These are phyloP conservation scores for Clonostachys byssicola DNA, from an alignment of 2,329 filamentous ascomycete species.

Conservation along the genomic window DNA sequence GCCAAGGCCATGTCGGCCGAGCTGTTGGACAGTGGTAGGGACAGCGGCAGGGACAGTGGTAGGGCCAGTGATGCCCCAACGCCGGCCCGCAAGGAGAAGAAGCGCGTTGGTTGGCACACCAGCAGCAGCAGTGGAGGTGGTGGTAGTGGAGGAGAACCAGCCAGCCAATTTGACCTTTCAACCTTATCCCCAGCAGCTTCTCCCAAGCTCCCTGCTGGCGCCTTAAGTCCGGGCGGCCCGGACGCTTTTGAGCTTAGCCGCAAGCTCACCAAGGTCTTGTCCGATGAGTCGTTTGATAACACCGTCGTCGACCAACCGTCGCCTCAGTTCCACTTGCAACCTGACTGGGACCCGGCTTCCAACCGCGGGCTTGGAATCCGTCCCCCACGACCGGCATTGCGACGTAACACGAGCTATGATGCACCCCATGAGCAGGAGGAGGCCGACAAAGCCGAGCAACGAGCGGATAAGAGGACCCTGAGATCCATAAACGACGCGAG, in stretches of 20 bases:
- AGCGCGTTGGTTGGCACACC: constrained; percentile 31
- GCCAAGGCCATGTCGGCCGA: constrained; percentile 4
- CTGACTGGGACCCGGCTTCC: neutral
- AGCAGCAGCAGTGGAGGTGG: constrained; percentile 14
- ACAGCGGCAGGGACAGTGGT: constrained; percentile 16
- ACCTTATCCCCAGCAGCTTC: constrained; percentile 15
- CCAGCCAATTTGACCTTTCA: constrained; percentile 5
- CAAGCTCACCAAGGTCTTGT: constrained; percentile 30
- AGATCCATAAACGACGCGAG: constrained; percentile 33
- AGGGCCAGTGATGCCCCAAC: constrained; percentile 19
- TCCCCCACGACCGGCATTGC: constrained; percentile 26
- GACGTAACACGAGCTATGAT: constrained; percentile 37
- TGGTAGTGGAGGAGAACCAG: neutral
- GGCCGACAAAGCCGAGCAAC: constrained; percentile 31
- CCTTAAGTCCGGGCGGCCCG: constrained; percentile 19
- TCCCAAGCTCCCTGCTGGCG: constrained; percentile 7
- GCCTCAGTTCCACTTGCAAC: no score
- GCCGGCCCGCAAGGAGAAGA: constrained; percentile 29
- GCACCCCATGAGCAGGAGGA: constrained; percentile 30
- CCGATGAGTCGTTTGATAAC: constrained; percentile 4
- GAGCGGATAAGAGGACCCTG: constrained; percentile 27
- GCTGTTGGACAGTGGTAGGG: constrained; percentile 11
- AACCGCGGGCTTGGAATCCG: neutral
- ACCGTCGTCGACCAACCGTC: no score
- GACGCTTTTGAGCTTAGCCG: constrained; percentile 30